Percentiles rank a stretch among this genome's conserved stretches.
These are phyloP conservation scores for Stentor coeruleus DNA, from an alignment of 73 alveolate species.

Conservation along the genomic window DNA sequence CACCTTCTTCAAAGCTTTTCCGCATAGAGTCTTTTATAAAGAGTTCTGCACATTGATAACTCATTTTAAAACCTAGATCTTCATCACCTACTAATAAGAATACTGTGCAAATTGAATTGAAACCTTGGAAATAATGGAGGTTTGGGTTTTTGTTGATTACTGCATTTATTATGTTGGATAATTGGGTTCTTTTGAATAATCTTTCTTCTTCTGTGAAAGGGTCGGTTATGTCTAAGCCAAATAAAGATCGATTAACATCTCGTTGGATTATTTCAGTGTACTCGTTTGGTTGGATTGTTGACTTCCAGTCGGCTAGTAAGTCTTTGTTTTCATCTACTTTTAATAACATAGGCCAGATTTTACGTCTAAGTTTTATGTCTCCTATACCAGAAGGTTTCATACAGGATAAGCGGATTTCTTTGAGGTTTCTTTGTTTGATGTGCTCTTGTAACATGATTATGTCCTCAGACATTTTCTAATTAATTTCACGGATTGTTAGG, in stretches of 20 bases:
- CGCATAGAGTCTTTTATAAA: neutral
- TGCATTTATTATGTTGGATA: neutral
- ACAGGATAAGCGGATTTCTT: too few species aligned
- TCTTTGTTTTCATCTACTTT: neutral
- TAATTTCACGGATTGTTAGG: too few species aligned
- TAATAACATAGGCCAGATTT: neutral
- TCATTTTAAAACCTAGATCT: neutral
- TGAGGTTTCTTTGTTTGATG: too few species aligned
- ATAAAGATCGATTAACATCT: neutral
- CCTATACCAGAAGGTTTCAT: too few species aligned
- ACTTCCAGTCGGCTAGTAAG: neutral
- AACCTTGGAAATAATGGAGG: conserved; percentile 9
- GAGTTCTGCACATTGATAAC: neutral
- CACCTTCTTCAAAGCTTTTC: neutral
- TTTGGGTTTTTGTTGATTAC: neutral
- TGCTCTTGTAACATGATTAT: too few species aligned
- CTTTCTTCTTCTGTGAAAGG: neutral
- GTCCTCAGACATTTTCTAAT: too few species aligned
- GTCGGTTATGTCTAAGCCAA: neutral
- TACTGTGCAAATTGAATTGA: neutral
- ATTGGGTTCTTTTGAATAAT: neutral
- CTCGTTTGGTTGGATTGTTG: neutral
- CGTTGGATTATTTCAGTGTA: neutral
- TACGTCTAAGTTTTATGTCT: too few species aligned
- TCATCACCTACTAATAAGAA: neutral